Evolutionary conservation across 805 yeast genomes (phyloP), one percentile per base, ranked within the genome.

Genomic region (Teunomyces atbi): DNA sequence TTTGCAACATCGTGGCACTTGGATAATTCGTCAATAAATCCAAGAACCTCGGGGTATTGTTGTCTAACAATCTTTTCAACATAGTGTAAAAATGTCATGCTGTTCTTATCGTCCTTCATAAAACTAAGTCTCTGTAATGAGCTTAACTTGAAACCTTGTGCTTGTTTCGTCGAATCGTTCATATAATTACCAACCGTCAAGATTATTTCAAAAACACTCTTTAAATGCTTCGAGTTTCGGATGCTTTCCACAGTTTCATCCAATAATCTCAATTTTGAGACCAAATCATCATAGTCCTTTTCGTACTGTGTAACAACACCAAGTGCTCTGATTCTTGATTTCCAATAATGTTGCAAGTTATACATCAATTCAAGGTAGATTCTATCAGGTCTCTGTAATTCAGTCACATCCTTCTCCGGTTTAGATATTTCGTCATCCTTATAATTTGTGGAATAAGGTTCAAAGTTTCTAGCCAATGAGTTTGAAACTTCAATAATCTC

Each of bases 131-230:
- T 74, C 54, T 79, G 87, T 48, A 86, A 71, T 0, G 92, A 83
- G 37, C 83, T 76, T 47, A 86, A 68, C 55, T 78, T 83, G 64
- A 86, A 85, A 16, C 95, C 95, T 28, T 73, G 72, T 0, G 88
- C 90, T 51, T 78, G 77, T 56, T 83, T 86, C 3, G 84, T 72
- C 5, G 74, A 64, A 56, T 84, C 89, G 60, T 86, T 86, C 94
- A 86, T 86, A 55, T 79, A 85, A 56, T 86, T 86, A 50, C 94
- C 95, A 46, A 86, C 79, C 11, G 83, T 82, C 53, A 84, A 78
- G 49, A 86, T 83, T 36, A 86, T 78, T 50, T 78, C 82, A 49
- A 86, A 75, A 2, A 86, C 77, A 44, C 74, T 73, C 51, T 79
- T 74, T 57, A 86, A 73, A 32, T 79, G 74, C 13, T 69, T 56